phyloP scores from a whole-genome alignment of 2,329 filamentous ascomycete genomes.

The Myriosclerotinia duriaeana region DNA sequence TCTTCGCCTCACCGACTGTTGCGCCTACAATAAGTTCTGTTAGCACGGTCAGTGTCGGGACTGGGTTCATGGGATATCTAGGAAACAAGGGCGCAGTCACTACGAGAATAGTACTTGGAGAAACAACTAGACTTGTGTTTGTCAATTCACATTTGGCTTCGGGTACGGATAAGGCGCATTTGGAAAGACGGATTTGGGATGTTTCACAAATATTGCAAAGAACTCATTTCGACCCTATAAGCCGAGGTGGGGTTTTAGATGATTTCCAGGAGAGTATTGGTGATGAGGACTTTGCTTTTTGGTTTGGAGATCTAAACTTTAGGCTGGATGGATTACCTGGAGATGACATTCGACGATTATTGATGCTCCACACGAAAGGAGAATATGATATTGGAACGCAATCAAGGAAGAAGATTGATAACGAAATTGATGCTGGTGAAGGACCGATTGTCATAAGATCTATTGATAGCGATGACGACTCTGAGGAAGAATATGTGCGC shows the following conservation, averaged over 20 bases:
- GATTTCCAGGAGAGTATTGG: slow-evolving; percentile 72
- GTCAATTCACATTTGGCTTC: slow-evolving; percentile 90
- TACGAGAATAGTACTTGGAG: slow-evolving; percentile 79
- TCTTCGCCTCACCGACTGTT: slow-evolving; percentile 80
- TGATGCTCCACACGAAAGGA: slow-evolving; percentile 78
- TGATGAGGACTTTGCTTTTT: slow-evolving; percentile 91
- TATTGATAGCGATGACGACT: slow-evolving; percentile 49
- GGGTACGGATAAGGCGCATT: slow-evolving; percentile 71
- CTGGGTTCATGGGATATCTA: slow-evolving; percentile 87
- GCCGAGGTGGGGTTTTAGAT: slow-evolving; percentile 61
- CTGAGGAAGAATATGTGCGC: slow-evolving; percentile 39
- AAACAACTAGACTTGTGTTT: slow-evolving; percentile 86
- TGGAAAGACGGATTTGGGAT: slow-evolving; percentile 87
- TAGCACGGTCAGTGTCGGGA: slow-evolving; percentile 80
- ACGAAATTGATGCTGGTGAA: slow-evolving; percentile 48
- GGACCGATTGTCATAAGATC: slow-evolving; percentile 49
- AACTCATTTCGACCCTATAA: slow-evolving; percentile 74
- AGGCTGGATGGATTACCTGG: slow-evolving; percentile 84
- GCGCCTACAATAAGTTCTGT: slow-evolving; percentile 74
- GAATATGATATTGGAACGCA: slow-evolving; percentile 63
- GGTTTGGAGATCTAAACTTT: slow-evolving; percentile 96
- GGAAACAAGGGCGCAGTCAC: slow-evolving; percentile 93
- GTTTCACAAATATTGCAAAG: slow-evolving; percentile 73
- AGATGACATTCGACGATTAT: slow-evolving; percentile 80
- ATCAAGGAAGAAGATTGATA: slow-evolving; percentile 37